Percentiles rank a stretch among this genome's conserved stretches.
Evolutionary conservation across 768 basidiomycete genomes (phyloP).

Genomic region (Solioccasus polychromus): DNA sequence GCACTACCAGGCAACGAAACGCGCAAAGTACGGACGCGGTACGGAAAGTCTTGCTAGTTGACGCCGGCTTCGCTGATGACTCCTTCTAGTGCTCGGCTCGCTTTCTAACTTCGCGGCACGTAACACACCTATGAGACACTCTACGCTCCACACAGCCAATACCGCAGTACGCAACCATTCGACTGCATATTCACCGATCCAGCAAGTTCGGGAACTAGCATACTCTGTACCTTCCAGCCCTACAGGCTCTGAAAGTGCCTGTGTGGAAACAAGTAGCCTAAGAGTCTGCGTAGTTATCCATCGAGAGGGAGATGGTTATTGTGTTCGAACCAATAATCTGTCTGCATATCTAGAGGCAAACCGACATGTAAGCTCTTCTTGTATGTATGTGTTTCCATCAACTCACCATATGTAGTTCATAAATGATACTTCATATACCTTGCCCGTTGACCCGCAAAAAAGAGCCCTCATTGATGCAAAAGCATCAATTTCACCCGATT

Average conservation of each 20-base stretch:
- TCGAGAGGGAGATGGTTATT: constrained; percentile 48
- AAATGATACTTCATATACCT: constrained; percentile 45
- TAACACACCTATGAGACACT: constrained; percentile 46
- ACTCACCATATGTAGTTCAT: constrained; percentile 41
- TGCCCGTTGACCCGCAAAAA: constrained; percentile 60
- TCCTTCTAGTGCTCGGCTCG: constrained; percentile 43
- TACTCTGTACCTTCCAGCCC: constrained; percentile 48
- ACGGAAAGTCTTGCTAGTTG: constrained; percentile 11
- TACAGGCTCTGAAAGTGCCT: constrained; percentile 36
- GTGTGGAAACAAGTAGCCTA: constrained; percentile 42
- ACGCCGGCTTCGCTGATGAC: neutral
- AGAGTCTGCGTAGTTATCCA: constrained; percentile 67
- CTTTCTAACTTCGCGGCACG: constrained; percentile 45
- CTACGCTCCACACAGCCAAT: constrained; percentile 41
- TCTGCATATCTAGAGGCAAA: constrained; percentile 79
- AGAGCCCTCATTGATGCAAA: constrained; percentile 72
- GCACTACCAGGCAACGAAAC: constrained; percentile 66
- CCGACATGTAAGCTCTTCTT: constrained; percentile 53
- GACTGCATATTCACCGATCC: constrained; percentile 18
- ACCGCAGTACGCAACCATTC: constrained; percentile 2
- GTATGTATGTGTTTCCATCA: neutral
- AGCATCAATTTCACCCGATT: constrained; percentile 81
- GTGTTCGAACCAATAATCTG: constrained; percentile 74
- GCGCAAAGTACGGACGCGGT: constrained; percentile 60
- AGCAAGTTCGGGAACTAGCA: constrained; percentile 27